Base-by-base conservation (phyloP, 2,329 filamentous ascomycete genomes). In the Colletotrichum caudatum region DNA sequence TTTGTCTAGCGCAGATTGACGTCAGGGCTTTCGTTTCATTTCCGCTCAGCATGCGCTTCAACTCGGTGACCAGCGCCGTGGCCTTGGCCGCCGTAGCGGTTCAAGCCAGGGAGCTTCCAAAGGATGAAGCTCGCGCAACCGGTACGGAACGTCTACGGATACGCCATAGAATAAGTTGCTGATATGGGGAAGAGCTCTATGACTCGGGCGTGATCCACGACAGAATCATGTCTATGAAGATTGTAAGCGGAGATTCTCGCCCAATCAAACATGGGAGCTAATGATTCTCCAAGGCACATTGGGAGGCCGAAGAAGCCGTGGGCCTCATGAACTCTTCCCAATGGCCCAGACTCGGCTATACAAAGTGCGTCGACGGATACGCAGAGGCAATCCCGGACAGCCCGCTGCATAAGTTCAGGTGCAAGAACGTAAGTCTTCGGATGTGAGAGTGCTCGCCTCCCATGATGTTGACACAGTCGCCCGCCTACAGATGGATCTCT, bases 401-500 rank as follows among this genome's bases (percentile, higher is more conserved):
- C 64, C 73, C 69, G 11, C 64, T 74, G 20, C 73, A 76, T 56
- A 75, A 70, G 50, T 77, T 77, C 65, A 62, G 56, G 60, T 77
- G 76, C 73, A 73, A 74, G 63, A 76, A 77, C 56, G 70, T 72
- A 6, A 41, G 66, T 66, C 18, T n/a, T 20, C 11, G 9, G 11
- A 3, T 51, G n/a, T 6, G 9, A n/a, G 11, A 2, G 18, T 26
- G 18, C 14, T 5, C 11, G 11, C 2, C 20, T 33, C 18, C 11
- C n/a, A 4, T 23, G 12, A 18, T 20, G 26, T 7, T 33, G 6
- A 35, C 20, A 14, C n/a, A 18, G 11, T 7, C 12, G 18, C 20
- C 8, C 26, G 8, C 14, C 8, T 11, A 3, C 9, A 72, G 66
- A 82, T 87, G 50, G 86, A 88, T 71, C 81, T 88, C 18, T 85